Conservation (phyloP, 2,329 filamentous ascomycete genomes). For the Fusarium udum region DNA sequence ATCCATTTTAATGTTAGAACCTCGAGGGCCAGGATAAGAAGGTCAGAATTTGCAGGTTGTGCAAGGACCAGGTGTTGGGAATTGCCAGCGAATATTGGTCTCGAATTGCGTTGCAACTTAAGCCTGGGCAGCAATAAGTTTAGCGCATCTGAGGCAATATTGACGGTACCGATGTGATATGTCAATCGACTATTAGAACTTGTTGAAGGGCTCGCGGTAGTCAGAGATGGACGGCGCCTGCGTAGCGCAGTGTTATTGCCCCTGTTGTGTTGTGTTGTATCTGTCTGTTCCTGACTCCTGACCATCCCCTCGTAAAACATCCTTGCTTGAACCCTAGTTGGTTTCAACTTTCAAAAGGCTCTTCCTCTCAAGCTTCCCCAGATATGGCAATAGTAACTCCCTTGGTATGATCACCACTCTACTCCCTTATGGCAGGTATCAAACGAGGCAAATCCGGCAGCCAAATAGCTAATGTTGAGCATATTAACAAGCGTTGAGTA, state of each 20-base stretch:
- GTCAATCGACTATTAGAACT: slow-evolving; percentile 10
- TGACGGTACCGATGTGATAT: slow-evolving; percentile 1
- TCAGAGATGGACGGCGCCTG: slow-evolving; percentile 35
- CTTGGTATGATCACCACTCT: slow-evolving; percentile 20
- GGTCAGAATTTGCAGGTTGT: background rate
- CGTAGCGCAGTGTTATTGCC: slow-evolving; percentile 14
- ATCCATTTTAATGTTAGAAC: background rate
- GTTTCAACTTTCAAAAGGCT: slow-evolving; percentile 28
- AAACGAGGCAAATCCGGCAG: background rate
- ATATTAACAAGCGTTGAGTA: background rate
- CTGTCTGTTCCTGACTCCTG: slow-evolving; percentile 29
- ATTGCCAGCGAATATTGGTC: slow-evolving; percentile 15
- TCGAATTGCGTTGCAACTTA: slow-evolving; percentile 9
- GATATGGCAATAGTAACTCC: slow-evolving; percentile 30
- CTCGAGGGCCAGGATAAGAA: background rate
- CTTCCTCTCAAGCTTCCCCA: slow-evolving; percentile 37
- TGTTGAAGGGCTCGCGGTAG: slow-evolving; percentile 36
- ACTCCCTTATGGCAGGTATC: slow-evolving; percentile 9
- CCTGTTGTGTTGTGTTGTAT: slow-evolving; percentile 33
- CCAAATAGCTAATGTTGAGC: background rate
- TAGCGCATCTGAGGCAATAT: slow-evolving; percentile 5
- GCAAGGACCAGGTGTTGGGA: slow-evolving; percentile 10
- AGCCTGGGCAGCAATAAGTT: background rate
- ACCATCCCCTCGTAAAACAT: slow-evolving; percentile 25
- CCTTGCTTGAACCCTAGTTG: slow-evolving; percentile 20